Percentiles rank a stretch among this genome's conserved stretches.
Conservation (phyloP, 768 basidiomycete species). For the Clavulina sp. region DNA sequence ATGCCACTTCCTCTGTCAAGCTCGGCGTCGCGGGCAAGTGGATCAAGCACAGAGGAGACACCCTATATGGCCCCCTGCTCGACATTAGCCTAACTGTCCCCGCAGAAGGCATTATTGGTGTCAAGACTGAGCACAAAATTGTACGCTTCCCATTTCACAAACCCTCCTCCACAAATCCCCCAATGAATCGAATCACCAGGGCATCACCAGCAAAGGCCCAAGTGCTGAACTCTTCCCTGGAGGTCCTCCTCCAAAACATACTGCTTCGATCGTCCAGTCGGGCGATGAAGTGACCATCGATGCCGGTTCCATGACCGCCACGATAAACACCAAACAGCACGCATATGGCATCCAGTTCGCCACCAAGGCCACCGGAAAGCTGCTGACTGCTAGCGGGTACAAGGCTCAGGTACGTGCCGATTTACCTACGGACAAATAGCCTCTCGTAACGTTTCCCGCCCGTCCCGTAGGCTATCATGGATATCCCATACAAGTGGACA, state of each 20-base stretch:
- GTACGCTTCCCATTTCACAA: constrained; percentile 45
- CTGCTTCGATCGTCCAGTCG: no score
- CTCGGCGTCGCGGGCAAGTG: constrained; percentile 32
- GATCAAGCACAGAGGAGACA: constrained; percentile 16
- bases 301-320: no score
- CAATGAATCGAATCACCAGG: no score
- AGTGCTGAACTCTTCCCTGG: background rate
- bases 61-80: constrained; percentile 28
- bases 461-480: constrained; percentile 18
- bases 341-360: no score
- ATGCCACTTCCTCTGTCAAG: constrained; percentile 29
- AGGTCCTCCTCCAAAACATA: no score
- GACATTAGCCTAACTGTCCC: constrained; percentile 23
- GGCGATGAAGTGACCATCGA: no score
- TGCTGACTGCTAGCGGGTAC: constrained; percentile 11
- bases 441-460: constrained; percentile 12
- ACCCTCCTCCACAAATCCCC: constrained; percentile 27
- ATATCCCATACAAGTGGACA: constrained; percentile 17
- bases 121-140: constrained; percentile 24
- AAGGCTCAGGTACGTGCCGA: constrained; percentile 9
- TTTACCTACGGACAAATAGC: constrained; percentile 6
- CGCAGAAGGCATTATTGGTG: constrained; percentile 18
- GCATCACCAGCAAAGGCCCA: constrained; percentile 12
- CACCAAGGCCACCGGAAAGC: constrained; percentile 16
- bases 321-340: constrained; percentile 42